Conservation (phyloP, 345 rosid species). For the Populus pruinosa region DNA sequence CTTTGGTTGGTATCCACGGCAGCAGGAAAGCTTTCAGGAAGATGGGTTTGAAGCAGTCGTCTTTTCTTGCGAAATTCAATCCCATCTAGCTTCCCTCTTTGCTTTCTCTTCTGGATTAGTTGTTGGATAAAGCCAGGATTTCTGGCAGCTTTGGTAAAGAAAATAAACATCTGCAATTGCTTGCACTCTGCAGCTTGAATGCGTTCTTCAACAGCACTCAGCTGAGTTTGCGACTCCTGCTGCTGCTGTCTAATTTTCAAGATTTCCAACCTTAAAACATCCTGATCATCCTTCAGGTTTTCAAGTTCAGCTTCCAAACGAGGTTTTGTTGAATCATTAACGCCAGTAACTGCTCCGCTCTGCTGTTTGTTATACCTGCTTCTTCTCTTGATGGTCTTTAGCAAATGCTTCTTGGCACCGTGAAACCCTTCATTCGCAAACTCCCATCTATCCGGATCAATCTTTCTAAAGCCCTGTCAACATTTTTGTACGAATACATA, state of each 20-base stretch:
- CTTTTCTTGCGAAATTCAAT: slow-evolving; percentile 33
- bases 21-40: slow-evolving; percentile 11
- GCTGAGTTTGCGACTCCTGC: slow-evolving; percentile 32
- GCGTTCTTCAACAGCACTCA: slow-evolving; percentile 37
- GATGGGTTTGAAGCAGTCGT: slow-evolving; percentile 31
- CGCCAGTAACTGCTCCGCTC: slow-evolving; percentile 3
- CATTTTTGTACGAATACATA: not conserved
- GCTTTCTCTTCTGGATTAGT: slow-evolving; percentile 43
- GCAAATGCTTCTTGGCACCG: slow-evolving; percentile 56
- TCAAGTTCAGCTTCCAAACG: slow-evolving; percentile 35
- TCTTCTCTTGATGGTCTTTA: slow-evolving; percentile 56
- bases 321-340: not conserved
- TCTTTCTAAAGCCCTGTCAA: slow-evolving; percentile 62
- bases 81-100: slow-evolving; percentile 28
- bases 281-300: slow-evolving; percentile 39
- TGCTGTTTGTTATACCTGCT: slow-evolving; percentile 36
- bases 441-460: slow-evolving; percentile 61
- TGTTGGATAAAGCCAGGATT: slow-evolving; percentile 40
- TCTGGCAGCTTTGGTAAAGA: slow-evolving; percentile 43
- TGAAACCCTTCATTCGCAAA: slow-evolving; percentile 58
- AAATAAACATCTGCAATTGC: slow-evolving; percentile 48
- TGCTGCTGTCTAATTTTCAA: slow-evolving; percentile 40
- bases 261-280: slow-evolving; percentile 40
- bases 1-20: slow-evolving; percentile 2
- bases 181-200: slow-evolving; percentile 37